Base-by-base conservation (phyloP, 345 rosid genomes). In the Pugionium dolabratum region DNA sequence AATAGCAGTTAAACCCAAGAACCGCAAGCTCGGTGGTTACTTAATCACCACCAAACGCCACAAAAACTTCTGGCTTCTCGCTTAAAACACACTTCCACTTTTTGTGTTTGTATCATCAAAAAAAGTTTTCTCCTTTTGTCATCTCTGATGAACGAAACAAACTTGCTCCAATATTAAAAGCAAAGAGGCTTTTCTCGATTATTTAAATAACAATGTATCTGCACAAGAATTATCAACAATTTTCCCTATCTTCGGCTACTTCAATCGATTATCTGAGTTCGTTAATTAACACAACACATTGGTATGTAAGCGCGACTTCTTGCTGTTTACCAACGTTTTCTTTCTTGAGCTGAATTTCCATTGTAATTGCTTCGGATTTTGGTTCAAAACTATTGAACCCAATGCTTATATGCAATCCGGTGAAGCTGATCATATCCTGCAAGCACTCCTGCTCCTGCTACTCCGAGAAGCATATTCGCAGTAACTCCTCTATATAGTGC, bases 361-460 rank as follows among this genome's bases (percentile, higher is more conserved):
- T 58, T 29, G 63, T 27, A 18, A 37, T 6, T 5, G 35, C n/a
- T 31, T 54, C 27, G 25, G 1, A 42, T 4, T n/a, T 45, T 61
- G 57, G 33, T 47, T 47, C n/a, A 61, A 59, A 73, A 74, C 59
- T 67, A 74, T 31, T 61, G 51, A 77, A 74, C 54, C 86, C 79
- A 32, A 51, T 51, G 81, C 69, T 73, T 74, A 33, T n/a, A 44
- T 50, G 93, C 95, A 57, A 87, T 62, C 70, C 71, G 81, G 51
- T 89, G 91, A 67, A 95, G 86, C 67, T 84, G 87, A 86, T 91
- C 97, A 64, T 88, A 89, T 32, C 97, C 93, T 7, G 97, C 88
- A 62, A 91, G 93, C 53, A 84, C 97, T 47, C 96, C 96, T 11
- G 96, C 99, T 48, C 97, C 99, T 6, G 97, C 97, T 59, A 89